Conservation (phyloP, 352 stramenopile genomes). For the Globisporangium viniferum region DNA sequence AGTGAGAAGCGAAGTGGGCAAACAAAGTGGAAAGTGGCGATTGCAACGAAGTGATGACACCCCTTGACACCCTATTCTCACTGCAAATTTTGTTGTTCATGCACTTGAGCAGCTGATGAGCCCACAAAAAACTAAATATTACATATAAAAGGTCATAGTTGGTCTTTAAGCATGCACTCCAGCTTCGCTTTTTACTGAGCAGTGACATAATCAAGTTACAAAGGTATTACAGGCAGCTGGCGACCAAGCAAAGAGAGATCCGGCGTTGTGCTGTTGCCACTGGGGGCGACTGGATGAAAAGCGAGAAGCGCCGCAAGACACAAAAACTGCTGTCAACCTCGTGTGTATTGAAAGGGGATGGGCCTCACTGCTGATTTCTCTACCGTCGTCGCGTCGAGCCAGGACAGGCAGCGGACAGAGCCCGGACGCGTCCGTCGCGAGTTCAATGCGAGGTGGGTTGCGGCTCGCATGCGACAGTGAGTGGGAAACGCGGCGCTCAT, state of each 20-base stretch:
- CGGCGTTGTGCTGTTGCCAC: not conserved
- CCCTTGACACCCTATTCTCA: not conserved
- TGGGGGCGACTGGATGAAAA: not conserved
- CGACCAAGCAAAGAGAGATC: not conserved
- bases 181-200: not conserved
- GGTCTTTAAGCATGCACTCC: not conserved
- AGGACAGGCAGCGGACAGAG: not conserved
- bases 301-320: not conserved
- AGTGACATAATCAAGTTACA: not conserved
- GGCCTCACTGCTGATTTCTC: not conserved
- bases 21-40: not conserved
- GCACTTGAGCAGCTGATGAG: not conserved
- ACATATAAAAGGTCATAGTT: not conserved
- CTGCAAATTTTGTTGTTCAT: not conserved
- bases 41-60: not conserved
- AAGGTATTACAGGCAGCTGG: not conserved
- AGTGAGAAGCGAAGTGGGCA: not conserved
- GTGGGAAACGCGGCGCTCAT: not conserved
- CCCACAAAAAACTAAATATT: not conserved
- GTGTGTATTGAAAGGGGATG: not conserved
- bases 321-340: not conserved
- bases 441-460: slow-evolving; percentile 4
- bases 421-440: not conserved
- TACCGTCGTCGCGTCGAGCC: not conserved
- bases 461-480: slow-evolving; percentile 3